These are phyloP conservation scores for Cicer judaicum DNA, from an alignment of 306 rosid species.

Conservation along the genomic window DNA sequence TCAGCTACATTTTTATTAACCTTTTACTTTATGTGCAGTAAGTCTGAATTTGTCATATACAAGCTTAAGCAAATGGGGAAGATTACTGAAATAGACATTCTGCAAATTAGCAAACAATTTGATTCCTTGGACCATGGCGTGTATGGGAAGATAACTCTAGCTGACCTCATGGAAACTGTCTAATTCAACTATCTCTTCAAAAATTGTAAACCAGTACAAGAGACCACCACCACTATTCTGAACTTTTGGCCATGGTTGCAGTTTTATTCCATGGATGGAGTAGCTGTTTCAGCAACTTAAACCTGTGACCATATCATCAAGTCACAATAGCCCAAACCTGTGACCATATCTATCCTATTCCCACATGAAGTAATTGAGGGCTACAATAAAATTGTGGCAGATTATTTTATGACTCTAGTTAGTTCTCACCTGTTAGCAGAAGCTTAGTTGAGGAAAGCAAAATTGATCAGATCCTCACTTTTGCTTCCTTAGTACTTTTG, in stretches of 20 bases:
- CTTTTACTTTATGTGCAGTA: slow-evolving; percentile 51
- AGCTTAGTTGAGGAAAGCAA: slow-evolving; percentile 39
- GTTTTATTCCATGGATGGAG: not conserved
- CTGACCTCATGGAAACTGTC: slow-evolving; percentile 58
- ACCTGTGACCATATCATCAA: not conserved
- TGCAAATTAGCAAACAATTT: slow-evolving; percentile 60
- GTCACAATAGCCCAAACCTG: slow-evolving; percentile 10
- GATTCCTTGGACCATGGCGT: slow-evolving; percentile 59
- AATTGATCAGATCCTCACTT: slow-evolving; percentile 52
- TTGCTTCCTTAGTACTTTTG: slow-evolving; percentile 50
- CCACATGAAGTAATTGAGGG: slow-evolving; percentile 20
- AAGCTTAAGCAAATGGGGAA: slow-evolving; percentile 83
- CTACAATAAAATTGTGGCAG: slow-evolving; percentile 22
- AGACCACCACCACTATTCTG: not conserved
- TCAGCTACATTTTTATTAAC: slow-evolving; percentile 9
- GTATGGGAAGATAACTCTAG: slow-evolving; percentile 67
- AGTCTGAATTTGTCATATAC: slow-evolving; percentile 72
- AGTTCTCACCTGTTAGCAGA: slow-evolving; percentile 49
- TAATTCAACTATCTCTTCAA: slow-evolving; percentile 36
- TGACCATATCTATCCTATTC: slow-evolving; percentile 22
- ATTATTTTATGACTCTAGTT: slow-evolving; percentile 16
- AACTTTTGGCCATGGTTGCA: not conserved
- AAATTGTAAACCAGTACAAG: not conserved
- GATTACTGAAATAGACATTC: slow-evolving; percentile 60
- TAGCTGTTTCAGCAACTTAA: not conserved